phyloP scores from a whole-genome alignment of 441 rosid genomes.

The Pelargonium cotyledonis region DNA sequence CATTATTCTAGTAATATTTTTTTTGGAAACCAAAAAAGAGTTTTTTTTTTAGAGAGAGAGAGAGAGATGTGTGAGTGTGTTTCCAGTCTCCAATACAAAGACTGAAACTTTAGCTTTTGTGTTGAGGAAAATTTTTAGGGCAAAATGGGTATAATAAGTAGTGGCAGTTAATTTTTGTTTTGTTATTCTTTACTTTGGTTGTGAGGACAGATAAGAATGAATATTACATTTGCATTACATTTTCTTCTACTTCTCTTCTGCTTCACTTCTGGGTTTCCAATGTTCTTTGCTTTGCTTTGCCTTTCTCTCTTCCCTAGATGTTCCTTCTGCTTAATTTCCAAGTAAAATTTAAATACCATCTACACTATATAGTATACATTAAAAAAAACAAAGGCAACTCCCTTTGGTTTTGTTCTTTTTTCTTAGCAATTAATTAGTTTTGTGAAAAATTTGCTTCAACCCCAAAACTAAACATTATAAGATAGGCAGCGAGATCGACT shows the following conservation, averaged over 20 bases:
- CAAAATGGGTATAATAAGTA: slow-evolving; percentile 29
- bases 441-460: too few species aligned
- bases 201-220: slow-evolving; percentile 35
- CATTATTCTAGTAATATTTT: too few species aligned
- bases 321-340: slow-evolving; percentile 27
- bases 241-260: neutral
- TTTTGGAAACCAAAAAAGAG: slow-evolving; percentile 8
- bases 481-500: too few species aligned
- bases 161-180: slow-evolving; percentile 13
- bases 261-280: slow-evolving; percentile 34
- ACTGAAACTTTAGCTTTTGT: slow-evolving; percentile 66
- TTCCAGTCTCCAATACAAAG: slow-evolving; percentile 69
- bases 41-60: slow-evolving; percentile 16
- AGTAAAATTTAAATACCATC: too few species aligned
- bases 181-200: slow-evolving; percentile 43
- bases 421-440: too few species aligned
- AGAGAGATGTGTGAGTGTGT: slow-evolving; percentile 35
- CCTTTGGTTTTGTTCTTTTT: slow-evolving; percentile 16
- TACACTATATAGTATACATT: too few species aligned
- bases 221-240: slow-evolving; percentile 24
- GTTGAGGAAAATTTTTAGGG: slow-evolving; percentile 27
- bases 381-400: slow-evolving; percentile 11
- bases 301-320: slow-evolving; percentile 67
- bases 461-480: too few species aligned
- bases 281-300: slow-evolving; percentile 37